Evolutionary conservation across 2,329 filamentous ascomycete genomes (phyloP).

Genomic region (Daldinia sp.): DNA sequence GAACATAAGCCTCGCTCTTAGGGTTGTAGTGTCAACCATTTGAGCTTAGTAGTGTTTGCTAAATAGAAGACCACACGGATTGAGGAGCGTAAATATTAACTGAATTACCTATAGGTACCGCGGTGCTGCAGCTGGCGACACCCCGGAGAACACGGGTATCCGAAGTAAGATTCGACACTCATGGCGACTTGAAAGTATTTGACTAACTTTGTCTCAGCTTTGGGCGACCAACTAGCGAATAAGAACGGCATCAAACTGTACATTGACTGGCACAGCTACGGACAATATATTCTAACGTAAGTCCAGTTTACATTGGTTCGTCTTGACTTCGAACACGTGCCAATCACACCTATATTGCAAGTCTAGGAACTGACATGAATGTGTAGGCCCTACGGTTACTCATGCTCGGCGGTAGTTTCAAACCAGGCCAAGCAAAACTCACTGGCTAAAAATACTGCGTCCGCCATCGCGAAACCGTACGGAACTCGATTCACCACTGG

Average conservation of each 20-base stretch:
- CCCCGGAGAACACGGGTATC: conserved; percentile 61
- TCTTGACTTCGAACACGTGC: not conserved
- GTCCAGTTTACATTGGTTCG: conserved; percentile 3
- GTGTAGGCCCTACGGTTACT: conserved; percentile 49
- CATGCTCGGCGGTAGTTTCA: conserved; percentile 44
- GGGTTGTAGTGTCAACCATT: no score
- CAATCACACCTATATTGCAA: not conserved
- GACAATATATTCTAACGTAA: conserved; percentile 49
- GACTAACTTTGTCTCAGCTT: conserved; percentile 52
- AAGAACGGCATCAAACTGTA: conserved; percentile 49
- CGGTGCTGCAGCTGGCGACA: conserved; percentile 57
- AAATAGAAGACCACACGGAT: not conserved
- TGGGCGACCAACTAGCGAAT: conserved; percentile 59
- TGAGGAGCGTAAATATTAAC: conserved; percentile 13
- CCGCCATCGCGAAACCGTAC: conserved; percentile 44
- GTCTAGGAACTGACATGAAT: conserved; percentile 12
- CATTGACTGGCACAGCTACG: conserved; percentile 50
- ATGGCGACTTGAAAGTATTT: not conserved
- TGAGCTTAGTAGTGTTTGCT: not conserved
- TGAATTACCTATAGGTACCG: conserved; percentile 54
- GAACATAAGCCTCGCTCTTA: not conserved
- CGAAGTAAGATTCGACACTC: conserved; percentile 41
- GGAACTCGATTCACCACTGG: conserved; percentile 54
- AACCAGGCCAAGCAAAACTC: conserved; percentile 47
- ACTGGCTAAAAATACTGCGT: conserved; percentile 52